Conservation (phyloP, 116 monocot genomes). For the Posidonia oceanica region DNA sequence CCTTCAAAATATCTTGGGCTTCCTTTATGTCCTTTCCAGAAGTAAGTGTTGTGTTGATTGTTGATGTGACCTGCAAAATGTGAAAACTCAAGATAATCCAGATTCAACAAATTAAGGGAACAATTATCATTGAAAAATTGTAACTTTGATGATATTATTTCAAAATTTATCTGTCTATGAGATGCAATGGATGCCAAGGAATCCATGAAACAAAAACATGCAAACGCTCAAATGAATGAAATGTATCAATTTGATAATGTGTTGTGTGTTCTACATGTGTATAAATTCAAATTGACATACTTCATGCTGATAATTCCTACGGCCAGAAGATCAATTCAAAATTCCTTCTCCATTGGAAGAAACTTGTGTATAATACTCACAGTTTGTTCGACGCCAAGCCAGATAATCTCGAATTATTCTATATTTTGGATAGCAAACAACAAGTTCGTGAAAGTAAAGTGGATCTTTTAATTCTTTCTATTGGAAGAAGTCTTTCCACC, state of each 20-base stretch:
- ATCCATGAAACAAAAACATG: too few species aligned
- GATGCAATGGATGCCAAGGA: too few species aligned
- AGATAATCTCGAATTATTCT: constrained; percentile 81
- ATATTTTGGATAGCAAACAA: constrained; percentile 71
- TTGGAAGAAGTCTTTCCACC: constrained; percentile 94
- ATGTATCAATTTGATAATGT: too few species aligned
- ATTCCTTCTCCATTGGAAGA: background rate
- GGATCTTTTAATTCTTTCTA: constrained; percentile 49
- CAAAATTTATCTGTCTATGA: too few species aligned
- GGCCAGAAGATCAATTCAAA: too few species aligned
- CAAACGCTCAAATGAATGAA: too few species aligned
- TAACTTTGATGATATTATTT: too few species aligned
- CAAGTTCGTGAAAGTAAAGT: constrained; percentile 76
- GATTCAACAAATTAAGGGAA: background rate
- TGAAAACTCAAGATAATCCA: background rate
- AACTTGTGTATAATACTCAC: constrained; percentile 34
- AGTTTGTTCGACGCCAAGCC: constrained; percentile 87
- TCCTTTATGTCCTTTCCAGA: constrained; percentile 66
- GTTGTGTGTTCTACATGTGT: too few species aligned
- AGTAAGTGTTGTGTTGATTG: constrained; percentile 97
- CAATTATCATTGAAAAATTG: background rate
- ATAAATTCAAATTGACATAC: too few species aligned
- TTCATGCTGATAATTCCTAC: too few species aligned
- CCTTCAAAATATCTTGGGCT: constrained; percentile 78
- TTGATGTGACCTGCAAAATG: constrained; percentile 77